These are phyloP conservation scores for Asclepias syriaca DNA, from an alignment of 257 asterid species.

Conservation along the genomic window DNA sequence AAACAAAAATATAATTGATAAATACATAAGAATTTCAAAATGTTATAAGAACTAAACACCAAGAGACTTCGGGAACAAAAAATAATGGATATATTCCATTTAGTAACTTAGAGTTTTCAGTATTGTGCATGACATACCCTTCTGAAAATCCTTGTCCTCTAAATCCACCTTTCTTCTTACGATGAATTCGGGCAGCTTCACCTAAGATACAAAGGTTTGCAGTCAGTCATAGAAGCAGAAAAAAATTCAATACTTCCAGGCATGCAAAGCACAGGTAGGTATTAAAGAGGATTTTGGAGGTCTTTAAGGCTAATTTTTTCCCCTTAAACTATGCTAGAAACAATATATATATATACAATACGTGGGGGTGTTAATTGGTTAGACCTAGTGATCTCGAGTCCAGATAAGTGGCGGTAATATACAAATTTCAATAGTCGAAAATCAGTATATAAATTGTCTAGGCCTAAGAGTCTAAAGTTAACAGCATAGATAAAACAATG, in stretches of 20 bases:
- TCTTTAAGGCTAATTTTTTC: too few species aligned
- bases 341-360: too few species aligned
- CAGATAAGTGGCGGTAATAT: neutral
- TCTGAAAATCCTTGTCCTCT: constrained; percentile 78
- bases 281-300: too few species aligned
- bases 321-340: too few species aligned
- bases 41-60: constrained; percentile 1
- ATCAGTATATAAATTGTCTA: neutral
- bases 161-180: constrained; percentile 72
- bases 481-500: neutral
- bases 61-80: neutral
- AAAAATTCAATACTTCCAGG: neutral
- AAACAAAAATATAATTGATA: neutral
- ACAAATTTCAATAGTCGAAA: neutral
- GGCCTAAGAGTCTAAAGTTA: too few species aligned
- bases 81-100: neutral
- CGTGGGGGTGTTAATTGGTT: too few species aligned
- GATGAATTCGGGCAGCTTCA: constrained; percentile 44
- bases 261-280: neutral
- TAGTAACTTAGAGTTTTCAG: neutral
- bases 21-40: neutral
- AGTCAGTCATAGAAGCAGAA: constrained; percentile 4
- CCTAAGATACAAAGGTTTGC: constrained; percentile 28
- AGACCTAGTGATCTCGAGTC: too few species aligned
- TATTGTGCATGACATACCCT: constrained; percentile 45